Base-by-base conservation (phyloP, 2,329 filamentous ascomycete genomes). In the Colletotrichum agaves region DNA sequence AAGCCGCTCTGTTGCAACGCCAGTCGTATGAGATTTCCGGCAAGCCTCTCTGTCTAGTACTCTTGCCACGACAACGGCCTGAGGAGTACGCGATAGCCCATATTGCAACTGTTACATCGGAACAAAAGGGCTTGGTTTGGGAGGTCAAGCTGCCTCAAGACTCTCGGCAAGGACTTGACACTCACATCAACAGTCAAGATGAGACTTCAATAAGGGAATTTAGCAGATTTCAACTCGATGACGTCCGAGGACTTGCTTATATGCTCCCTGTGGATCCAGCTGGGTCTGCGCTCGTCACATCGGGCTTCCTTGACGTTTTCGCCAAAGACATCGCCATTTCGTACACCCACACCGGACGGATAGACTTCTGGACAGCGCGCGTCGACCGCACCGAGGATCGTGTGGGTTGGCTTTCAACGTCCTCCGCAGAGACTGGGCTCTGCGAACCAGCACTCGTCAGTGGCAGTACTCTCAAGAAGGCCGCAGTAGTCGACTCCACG, bases 211-310 rank as follows among this genome's bases (percentile, higher is more conserved):
- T 96, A 37, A 77, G 80, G 13, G 87, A 94, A 71, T 93, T 93
- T 70, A 93, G 89, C 74, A 85, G 79, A 2, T 96, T 97, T 74
- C 83, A 90, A 61, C 82, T 97, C 3, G 85, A 88, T 0, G 82
- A 82, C 17, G 80, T 82, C 0, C 84, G 88, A n/a, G 84, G 87
- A 56, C 77, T 91, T 49, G 84, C 87, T 13, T 90, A 90, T 70
- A 84, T 97, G 17, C 82, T 97, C 10, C 93, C 94, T 0, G 93
- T 97, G 52, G 94, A 97, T 74, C 93, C 94, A 57, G 94, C 93
- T 1, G 94, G 94, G 1, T 89, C 91, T 11, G 83, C 87, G 43
- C 87, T 90, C 1, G 84, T 90, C 3, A 87, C 89, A 11, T 92
- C 93, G 4, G 92, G 91, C 0, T 97, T 94, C 70, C 85, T 97